A percentile compares a stretch with the other conserved stretches of the same genome.
These are phyloP conservation scores for Viola odorata DNA, from an alignment of 345 rosid species.

Conservation along the genomic window DNA sequence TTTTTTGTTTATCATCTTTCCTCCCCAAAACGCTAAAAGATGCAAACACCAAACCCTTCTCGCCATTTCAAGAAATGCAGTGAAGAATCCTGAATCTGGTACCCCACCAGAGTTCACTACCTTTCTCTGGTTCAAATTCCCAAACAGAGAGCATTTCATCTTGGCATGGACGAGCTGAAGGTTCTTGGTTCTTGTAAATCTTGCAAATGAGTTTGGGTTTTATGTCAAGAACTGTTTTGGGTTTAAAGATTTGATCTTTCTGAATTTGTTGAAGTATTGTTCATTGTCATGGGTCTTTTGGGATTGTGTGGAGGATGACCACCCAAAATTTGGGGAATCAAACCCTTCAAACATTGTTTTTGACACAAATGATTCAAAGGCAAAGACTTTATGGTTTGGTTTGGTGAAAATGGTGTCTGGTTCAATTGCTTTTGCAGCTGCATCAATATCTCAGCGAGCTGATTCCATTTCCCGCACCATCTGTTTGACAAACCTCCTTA, in stretches of 20 bases:
- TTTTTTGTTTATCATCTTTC: too few species aligned
- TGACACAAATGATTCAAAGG: conserved; percentile 67
- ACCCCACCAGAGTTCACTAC: conserved; percentile 57
- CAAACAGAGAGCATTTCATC: conserved; percentile 91
- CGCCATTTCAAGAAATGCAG: conserved; percentile 66
- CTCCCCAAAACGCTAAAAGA: conserved; percentile 52
- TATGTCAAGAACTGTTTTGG: conserved; percentile 43
- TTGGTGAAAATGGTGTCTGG: conserved; percentile 37
- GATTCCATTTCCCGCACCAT: conserved; percentile 74
- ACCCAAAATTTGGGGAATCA: conserved; percentile 35
- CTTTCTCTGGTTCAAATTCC: conserved; percentile 83
- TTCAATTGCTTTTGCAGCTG: conserved; percentile 57
- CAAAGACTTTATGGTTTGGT: conserved; percentile 49
- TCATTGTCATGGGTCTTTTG: conserved; percentile 10
- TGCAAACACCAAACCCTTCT: conserved; percentile 72
- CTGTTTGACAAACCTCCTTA: conserved; percentile 54
- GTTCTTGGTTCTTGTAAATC: conserved; percentile 55
- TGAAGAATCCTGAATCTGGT: conserved; percentile 74
- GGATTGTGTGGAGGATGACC: conserved; percentile 13
- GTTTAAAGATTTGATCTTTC: conserved; percentile 38
- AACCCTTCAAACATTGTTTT: conserved; percentile 66
- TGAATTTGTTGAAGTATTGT: conserved; percentile 41
- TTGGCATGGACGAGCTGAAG: conserved; percentile 71
- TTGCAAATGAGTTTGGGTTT: conserved; percentile 46
- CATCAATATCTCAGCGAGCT: conserved; percentile 75